Conservation (phyloP, 768 basidiomycete species). For the Tricholoma terreum region DNA sequence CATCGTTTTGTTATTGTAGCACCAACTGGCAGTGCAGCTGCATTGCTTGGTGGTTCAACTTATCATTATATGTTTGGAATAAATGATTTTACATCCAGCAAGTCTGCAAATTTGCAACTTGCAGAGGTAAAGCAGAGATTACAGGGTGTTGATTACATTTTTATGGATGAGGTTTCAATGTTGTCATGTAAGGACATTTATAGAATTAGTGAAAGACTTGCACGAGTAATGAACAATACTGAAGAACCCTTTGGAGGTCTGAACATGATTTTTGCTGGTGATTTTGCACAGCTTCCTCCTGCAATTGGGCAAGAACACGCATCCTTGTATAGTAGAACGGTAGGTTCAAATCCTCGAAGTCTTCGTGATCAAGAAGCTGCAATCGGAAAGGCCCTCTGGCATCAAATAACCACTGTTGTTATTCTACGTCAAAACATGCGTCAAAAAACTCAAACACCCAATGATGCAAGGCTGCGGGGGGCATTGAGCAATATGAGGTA, state of each 20-base stretch:
- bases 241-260: constrained; percentile 31
- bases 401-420: constrained; percentile 30
- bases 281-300: constrained; percentile 44
- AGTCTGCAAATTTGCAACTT: neutral
- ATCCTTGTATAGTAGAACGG: constrained; percentile 18
- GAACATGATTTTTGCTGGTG: constrained; percentile 41
- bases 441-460: constrained; percentile 18
- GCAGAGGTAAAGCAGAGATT: constrained; percentile 15
- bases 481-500: constrained; percentile 31
- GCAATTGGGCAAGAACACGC: constrained; percentile 13
- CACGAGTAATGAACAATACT: constrained; percentile 11
- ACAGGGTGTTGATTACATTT: constrained; percentile 35
- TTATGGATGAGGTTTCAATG: constrained; percentile 47
- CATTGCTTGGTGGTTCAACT: constrained; percentile 28
- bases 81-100: constrained; percentile 2
- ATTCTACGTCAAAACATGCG: constrained; percentile 36
- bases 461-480: constrained; percentile 26
- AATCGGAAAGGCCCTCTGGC: constrained; percentile 29
- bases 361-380: constrained; percentile 15
- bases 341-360: constrained; percentile 1
- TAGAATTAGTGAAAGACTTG: constrained; percentile 22
- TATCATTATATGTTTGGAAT: constrained; percentile 33
- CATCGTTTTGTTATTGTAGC: constrained; percentile 15
- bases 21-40: constrained; percentile 32
- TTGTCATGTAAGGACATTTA: constrained; percentile 27